Evolutionary conservation across 768 basidiomycete species (phyloP).

Genomic region (Tephrocybe sp.): DNA sequence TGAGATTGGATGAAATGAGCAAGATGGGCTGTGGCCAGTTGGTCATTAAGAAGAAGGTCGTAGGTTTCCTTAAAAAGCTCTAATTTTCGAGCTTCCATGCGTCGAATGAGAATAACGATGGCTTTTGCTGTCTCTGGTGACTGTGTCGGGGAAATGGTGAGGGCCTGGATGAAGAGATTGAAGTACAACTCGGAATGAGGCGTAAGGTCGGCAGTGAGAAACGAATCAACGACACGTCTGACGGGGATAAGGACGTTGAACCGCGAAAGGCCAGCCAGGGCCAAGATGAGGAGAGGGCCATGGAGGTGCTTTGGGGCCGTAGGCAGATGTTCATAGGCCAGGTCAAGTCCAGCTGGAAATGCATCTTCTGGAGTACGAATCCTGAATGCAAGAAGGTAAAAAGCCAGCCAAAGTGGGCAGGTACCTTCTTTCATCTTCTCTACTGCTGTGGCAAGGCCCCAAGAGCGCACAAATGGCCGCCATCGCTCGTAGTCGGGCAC

Average conservation of each 20-base stretch:
- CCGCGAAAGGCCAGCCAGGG: conserved; percentile 46
- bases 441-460: background rate
- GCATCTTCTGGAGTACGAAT: conserved; percentile 46
- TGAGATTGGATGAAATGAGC: conserved; percentile 42
- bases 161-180: conserved; percentile 52
- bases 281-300: conserved; percentile 44
- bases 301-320: conserved; percentile 28
- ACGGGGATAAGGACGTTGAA: conserved; percentile 48
- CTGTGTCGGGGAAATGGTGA: conserved; percentile 39
- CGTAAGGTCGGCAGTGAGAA: conserved; percentile 34
- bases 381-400: conserved; percentile 47
- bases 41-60: conserved; percentile 43
- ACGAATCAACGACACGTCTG: conserved; percentile 39
- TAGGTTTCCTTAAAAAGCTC: conserved; percentile 41
- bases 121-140: conserved; percentile 38
- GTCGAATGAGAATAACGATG: conserved; percentile 38
- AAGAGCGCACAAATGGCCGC: conserved; percentile 28
- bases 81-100: conserved; percentile 47
- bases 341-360: conserved; percentile 36
- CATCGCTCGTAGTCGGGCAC: conserved; percentile 39
- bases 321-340: conserved; percentile 40
- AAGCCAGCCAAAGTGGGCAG: conserved; percentile 53
- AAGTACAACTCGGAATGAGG: conserved; percentile 33
- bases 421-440: background rate
- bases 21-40: conserved; percentile 49